Evolutionary conservation across 2,329 filamentous ascomycete genomes (phyloP).

Genomic region (Penicillium sp.): DNA sequence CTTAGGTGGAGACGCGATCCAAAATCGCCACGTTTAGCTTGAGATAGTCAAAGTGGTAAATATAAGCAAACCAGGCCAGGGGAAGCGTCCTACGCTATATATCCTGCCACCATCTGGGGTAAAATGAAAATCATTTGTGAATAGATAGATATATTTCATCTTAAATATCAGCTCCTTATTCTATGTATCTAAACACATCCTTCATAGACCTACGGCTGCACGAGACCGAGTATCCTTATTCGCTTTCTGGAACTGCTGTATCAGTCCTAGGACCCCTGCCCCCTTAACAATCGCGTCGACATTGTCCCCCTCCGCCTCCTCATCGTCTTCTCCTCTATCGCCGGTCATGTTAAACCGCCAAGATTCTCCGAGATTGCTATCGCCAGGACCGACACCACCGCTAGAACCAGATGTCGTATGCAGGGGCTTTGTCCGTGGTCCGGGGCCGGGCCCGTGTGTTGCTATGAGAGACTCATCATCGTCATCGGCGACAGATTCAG

Average conservation of each 20-base stretch:
- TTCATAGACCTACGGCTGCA: slow-evolving; percentile 41
- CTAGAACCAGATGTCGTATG: slow-evolving; percentile 38
- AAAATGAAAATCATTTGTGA: background rate
- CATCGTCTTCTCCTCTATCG: slow-evolving; percentile 42
- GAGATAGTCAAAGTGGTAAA: too few relatives aligned
- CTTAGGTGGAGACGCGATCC: background rate
- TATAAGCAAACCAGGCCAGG: too few relatives aligned
- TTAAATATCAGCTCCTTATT: background rate
- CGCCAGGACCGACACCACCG: slow-evolving; percentile 47
- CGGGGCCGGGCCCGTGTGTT: slow-evolving; percentile 21
- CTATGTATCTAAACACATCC: background rate
- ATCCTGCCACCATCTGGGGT: background rate
- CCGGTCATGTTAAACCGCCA: slow-evolving; percentile 52
- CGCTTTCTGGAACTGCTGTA: slow-evolving; percentile 71
- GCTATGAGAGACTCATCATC: slow-evolving; percentile 32
- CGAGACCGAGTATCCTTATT: slow-evolving; percentile 45
- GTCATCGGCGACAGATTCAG: slow-evolving; percentile 37
- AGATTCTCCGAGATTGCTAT: slow-evolving; percentile 64
- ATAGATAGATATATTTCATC: background rate
- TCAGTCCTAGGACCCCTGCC: slow-evolving; percentile 66
- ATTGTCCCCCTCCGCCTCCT: slow-evolving; percentile 54
- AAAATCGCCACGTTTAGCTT: too few relatives aligned
- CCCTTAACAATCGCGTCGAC: slow-evolving; percentile 53
- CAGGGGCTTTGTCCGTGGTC: slow-evolving; percentile 18
- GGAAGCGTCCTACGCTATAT: too few relatives aligned